These are phyloP conservation scores for Artemisia argyi DNA, from an alignment of 129 eudicot species.

Conservation along the genomic window DNA sequence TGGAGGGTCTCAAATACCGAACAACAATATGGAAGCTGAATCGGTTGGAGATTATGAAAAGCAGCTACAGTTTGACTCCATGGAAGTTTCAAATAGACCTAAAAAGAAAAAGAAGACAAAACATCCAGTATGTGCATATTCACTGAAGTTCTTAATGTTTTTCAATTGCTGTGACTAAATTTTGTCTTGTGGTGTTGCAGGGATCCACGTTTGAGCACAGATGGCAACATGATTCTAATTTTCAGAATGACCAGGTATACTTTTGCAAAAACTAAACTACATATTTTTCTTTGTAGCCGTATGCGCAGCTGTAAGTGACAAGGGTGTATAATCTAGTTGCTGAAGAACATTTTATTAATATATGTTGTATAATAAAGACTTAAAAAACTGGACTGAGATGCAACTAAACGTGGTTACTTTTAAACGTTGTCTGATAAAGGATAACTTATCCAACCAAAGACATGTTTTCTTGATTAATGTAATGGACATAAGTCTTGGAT, in stretches of 20 bases:
- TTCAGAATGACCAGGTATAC: constrained; percentile 82
- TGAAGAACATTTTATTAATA: constrained; percentile 1
- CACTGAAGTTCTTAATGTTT: constrained; percentile 7
- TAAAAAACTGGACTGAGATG: not conserved
- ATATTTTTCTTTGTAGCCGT: not conserved
- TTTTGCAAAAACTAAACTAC: not conserved
- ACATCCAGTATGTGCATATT: constrained; percentile 52
- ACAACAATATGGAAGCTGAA: constrained; percentile 76
- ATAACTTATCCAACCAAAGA: too few species aligned
- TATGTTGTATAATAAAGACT: not conserved
- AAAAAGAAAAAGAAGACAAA: constrained; percentile 91
- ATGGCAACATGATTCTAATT: constrained; percentile 71
- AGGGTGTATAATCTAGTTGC: not conserved
- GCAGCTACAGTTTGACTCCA: constrained; percentile 60
- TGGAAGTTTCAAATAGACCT: constrained; percentile 69
- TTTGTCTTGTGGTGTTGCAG: constrained; percentile 39
- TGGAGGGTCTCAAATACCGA: constrained; percentile 61
- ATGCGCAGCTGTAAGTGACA: not conserved
- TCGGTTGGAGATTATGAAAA: constrained; percentile 73
- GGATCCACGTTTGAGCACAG: constrained; percentile 63
- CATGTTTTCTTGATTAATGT: too few species aligned
- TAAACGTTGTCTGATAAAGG: too few species aligned
- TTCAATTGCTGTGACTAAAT: not conserved
- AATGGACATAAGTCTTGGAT: too few species aligned
- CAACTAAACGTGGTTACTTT: too few species aligned